Evolutionary conservation across 306 rosid species (phyloP), one percentile per base, ranked within the genome.

Genomic region (Potentilla sterilis): DNA sequence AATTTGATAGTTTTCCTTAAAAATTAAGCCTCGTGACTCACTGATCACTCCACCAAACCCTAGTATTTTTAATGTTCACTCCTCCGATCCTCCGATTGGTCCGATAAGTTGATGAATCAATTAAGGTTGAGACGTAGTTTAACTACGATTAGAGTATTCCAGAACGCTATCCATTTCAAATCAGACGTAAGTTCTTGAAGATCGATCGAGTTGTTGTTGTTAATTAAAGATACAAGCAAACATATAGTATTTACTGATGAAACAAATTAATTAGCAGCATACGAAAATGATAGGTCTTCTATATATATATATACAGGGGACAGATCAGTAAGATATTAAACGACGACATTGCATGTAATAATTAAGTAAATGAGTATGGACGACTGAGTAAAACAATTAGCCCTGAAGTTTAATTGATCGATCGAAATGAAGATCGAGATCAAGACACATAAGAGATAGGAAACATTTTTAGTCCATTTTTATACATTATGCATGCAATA

Each of bases 21-120:
- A 85, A 83, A 87, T 79, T 70, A 87, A 85, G 84, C 85, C 79
- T 81, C 70, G 83, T 81, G 87, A 74, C 83, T 81, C 87, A 80
- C 88, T 82, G n/a, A n/a, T n/a, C 76, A 22, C 67, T 75, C 86
- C 86, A 87, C 87, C 92, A 85, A 88, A 85, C 88, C 1, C 67
- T 47, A 68, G 67, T 73, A 62, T 79, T 82, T 75, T 81, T 55
- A 41, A 51, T 28, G 62, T 14, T 54, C 22, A 75, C 75, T 64
- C 72, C 55, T 71, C 48, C n/a, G n/a, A n/a, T n/a, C n/a, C 57
- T 63, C 70, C 67, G 35, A 81, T 78, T 86, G 89, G 87, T 48
- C 42, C 77, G 80, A 82, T 68, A 75, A 66, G 87, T 87, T 83
- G 85, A 85, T 83, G 85, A 85, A 83, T 63, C 74, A 73, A 75